A percentile compares a stretch with the other conserved stretches of the same genome.
Conservation (phyloP, 1,284 basidiomycete species). For the Moesziomyces sp. region DNA sequence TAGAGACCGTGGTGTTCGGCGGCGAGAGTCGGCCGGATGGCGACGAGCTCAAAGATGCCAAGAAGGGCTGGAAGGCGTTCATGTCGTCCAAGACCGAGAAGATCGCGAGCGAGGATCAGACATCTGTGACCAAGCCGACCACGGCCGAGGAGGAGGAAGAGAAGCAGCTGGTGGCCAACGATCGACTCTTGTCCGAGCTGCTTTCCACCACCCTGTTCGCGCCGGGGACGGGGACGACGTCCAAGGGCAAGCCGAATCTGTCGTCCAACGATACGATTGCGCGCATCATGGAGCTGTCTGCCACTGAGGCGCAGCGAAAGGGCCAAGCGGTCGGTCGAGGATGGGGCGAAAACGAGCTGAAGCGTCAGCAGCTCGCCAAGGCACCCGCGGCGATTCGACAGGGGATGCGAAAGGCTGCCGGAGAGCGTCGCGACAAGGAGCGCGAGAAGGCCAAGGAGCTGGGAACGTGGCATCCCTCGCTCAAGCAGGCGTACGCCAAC, state of each 20-base stretch:
- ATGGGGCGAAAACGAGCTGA: conserved; percentile 57
- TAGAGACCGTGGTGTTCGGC: conserved; percentile 45
- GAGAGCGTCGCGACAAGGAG: conserved; percentile 59
- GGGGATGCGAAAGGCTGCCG: conserved; percentile 57
- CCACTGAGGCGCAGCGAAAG: conserved; percentile 40
- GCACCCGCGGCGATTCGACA: conserved; percentile 58
- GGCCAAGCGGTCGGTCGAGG: conserved; percentile 53
- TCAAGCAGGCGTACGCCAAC: conserved; percentile 48
- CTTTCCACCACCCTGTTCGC: conserved; percentile 66
- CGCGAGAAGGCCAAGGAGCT: conserved; percentile 61
- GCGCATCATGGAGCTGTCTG: conserved; percentile 57
- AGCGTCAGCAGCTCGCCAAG: conserved; percentile 53
- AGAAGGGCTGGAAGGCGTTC: conserved; percentile 51
- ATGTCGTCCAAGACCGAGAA: conserved; percentile 54
- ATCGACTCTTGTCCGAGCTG: conserved; percentile 59
- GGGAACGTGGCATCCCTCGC: conserved; percentile 59
- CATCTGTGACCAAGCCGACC: conserved; percentile 5
- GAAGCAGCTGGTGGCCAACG: conserved; percentile 59
- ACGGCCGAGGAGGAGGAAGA: conserved; percentile 55
- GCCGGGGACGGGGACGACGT: conserved; percentile 47
- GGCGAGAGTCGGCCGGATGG: conserved; percentile 23
- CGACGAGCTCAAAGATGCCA: conserved; percentile 29
- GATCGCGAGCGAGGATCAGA: conserved; percentile 30
- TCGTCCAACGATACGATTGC: conserved; percentile 61
- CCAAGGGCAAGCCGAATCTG: conserved; percentile 49